Evolutionary conservation across 2,329 filamentous ascomycete species (phyloP), one percentile per base, ranked within the genome.

Genomic region (Trichoderma sp.): DNA sequence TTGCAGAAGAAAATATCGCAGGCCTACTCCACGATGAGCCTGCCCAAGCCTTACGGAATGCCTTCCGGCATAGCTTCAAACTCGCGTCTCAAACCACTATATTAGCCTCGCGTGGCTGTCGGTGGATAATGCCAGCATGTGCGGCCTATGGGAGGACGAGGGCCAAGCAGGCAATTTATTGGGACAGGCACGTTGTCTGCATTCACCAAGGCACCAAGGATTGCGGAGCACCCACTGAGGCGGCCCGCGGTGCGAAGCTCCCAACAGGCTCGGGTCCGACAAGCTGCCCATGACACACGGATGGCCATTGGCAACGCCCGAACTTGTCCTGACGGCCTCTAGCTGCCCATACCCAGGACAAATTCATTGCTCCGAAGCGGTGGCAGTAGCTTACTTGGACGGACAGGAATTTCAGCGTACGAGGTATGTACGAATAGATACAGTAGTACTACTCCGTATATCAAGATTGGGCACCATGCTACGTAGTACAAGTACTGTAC

Each of bases 21-120:
- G 35, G 50, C 61, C n/a, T 42, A 34, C 34, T 54, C 50, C 25
- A 42, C 48, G 25, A 50, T 64, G 50, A 32, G 48, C 35, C 37
- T 50, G 50, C 61, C 61, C 25, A 64, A 64, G 61, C 61, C 61
- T 56, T 54, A 56, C 35, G 50, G 61, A 56, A 64, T 39, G 61
- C 50, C 48, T 64, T 64, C 61, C 61, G 61, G 50, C 50, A 45
- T 64, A 56, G 61, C 61, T 64, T 64, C 61, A 64, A 64, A 64
- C 61, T 54, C 19, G 61, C 50, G 61, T 64, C 61, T 64, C 61
- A 64, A 32, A 42, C 50, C 61, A 37, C 25, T 22, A 54, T 22
- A 35, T 56, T 56, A 56, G 61, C 50, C 61, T 64, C 61, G 61
- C 61, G 48, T 64, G 61, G 50, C 50, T 27, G 52, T 19, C 37